Evolutionary conservation across 495 filamentous ascomycete species (phyloP), one percentile per base, ranked within the genome.

Genomic region (Neurospora sp.): DNA sequence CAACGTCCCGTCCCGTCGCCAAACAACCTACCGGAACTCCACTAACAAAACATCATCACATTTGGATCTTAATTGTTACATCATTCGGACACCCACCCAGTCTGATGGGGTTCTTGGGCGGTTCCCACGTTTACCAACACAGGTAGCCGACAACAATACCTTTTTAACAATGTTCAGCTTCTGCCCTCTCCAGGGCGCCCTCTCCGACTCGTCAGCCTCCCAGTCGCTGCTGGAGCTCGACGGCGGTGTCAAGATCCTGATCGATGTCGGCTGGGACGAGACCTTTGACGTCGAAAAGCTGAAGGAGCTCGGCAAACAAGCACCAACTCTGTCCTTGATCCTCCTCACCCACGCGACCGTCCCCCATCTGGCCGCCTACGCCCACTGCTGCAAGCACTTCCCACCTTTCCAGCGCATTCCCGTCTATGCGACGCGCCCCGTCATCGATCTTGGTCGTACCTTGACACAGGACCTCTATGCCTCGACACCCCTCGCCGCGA

Each of bases 201-300:
- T 94, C 76, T 94, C 93, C 8, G 87, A 90, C 66, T 96, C 93
- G 9, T 86, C 89, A 48, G 96, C 96, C 42, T 96, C 93, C 73
- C 95, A 98, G 81, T 98, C 96, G 15, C 88, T 99, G 10, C 85
- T 99, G 62, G 96, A 98, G 84, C 90, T 99, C 69, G 96, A 98
- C 85, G 94, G 95, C 62, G 96, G 95, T 40, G 91, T 98, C 81
- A 98, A 98, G 81, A 90, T 98, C 36, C 86, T 98, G 19, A 88
- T 98, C 17, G 95, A 97, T 79, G 93, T 97, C 40, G 96, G 96
- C 72, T 99, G 96, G 96, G 94, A 98, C 79, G 92, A 94, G 79
- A 85, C 87, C 21, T 98, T 99, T 78, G 92, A 96, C 78, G 87
- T 88, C 21, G 86, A 86, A 72, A 91, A 93, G 84, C 86, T 99